Evolutionary conservation across 495 filamentous ascomycete genomes (phyloP).

Genomic region (Extremus antarcticus): DNA sequence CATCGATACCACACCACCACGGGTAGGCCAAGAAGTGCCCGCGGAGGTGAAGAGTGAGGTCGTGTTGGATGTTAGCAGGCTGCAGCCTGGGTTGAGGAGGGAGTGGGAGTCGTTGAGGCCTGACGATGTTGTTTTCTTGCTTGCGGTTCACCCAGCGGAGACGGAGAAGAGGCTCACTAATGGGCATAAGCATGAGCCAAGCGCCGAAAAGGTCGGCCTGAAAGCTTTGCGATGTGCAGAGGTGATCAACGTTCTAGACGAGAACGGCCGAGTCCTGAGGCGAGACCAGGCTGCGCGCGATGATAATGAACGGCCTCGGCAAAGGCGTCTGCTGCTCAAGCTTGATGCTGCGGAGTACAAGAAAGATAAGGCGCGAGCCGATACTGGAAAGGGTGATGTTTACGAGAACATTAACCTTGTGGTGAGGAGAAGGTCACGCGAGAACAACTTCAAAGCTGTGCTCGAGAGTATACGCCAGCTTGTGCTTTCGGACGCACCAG

Average conservation of each 20-base stretch:
- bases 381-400: slow-evolving; percentile 58
- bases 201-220: slow-evolving; percentile 52
- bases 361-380: slow-evolving; percentile 53
- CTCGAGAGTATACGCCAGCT: slow-evolving; percentile 83
- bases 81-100: slow-evolving; percentile 60
- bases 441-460: slow-evolving; percentile 96
- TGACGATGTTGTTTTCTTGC: slow-evolving; percentile 83
- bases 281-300: slow-evolving; percentile 41
- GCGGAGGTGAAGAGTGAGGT: slow-evolving; percentile 80
- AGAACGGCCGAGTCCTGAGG: slow-evolving; percentile 67
- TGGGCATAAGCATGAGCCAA: slow-evolving; percentile 39
- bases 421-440: slow-evolving; percentile 69
- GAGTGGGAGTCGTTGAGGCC: slow-evolving; percentile 88
- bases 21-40: slow-evolving; percentile 78
- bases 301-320: slow-evolving; percentile 46
- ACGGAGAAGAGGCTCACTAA: slow-evolving; percentile 44
- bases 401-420: slow-evolving; percentile 83
- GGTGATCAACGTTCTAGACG: slow-evolving; percentile 78
- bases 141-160: slow-evolving; percentile 54
- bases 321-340: slow-evolving; percentile 64
- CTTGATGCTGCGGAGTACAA: slow-evolving; percentile 73
- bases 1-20: slow-evolving; percentile 71
- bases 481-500: slow-evolving; percentile 66
- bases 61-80: slow-evolving; percentile 68
- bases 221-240: slow-evolving; percentile 70